A percentile compares a stretch with the other conserved stretches of the same genome.
Conservation (phyloP, 1,284 basidiomycete species). For the Exobasidium rhododendri region DNA sequence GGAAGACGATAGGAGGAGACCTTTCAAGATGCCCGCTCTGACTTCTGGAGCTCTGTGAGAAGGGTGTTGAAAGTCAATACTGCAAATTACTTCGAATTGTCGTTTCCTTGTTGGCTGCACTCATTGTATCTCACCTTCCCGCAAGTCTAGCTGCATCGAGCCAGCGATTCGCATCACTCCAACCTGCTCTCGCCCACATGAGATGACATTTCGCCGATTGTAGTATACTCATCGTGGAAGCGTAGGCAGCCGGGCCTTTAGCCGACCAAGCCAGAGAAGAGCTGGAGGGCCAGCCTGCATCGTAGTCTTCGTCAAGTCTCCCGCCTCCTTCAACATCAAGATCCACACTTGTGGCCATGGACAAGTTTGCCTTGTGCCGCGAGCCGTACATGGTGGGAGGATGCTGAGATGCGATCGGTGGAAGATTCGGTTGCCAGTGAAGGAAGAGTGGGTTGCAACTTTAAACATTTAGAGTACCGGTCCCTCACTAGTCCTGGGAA, state of each 20-base stretch:
- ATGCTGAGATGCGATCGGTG: too few relatives aligned
- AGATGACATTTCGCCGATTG: slow-evolving; percentile 32
- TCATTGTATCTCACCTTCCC: slow-evolving; percentile 1
- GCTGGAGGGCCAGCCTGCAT: slow-evolving; percentile 34
- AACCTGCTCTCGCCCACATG: slow-evolving; percentile 39
- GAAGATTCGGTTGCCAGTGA: too few relatives aligned
- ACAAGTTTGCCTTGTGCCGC: slow-evolving; percentile 13
- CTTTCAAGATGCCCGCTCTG: slow-evolving; percentile 44
- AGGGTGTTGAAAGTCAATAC: slow-evolving; percentile 25
- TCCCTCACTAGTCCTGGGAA: too few relatives aligned
- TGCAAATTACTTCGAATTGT: not conserved
- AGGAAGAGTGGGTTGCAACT: too few relatives aligned
- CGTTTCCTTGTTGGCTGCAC: not conserved
- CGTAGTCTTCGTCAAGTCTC: slow-evolving; percentile 46
- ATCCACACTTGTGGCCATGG: slow-evolving; percentile 33
- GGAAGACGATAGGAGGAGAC: slow-evolving; percentile 40
- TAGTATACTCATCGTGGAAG: slow-evolving; percentile 27
- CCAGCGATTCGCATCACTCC: slow-evolving; percentile 43
- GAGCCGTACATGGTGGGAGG: not conserved
- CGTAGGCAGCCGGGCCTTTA: slow-evolving; percentile 38
- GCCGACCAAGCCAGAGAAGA: slow-evolving; percentile 37
- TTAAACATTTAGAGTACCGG: too few relatives aligned
- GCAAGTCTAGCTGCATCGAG: slow-evolving; percentile 24
- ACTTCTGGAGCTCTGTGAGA: slow-evolving; percentile 21
- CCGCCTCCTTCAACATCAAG: slow-evolving; percentile 46